Percentiles rank a stretch among this genome's conserved stretches.
phyloP scores from a whole-genome alignment of 2,329 filamentous ascomycete species.

The Diaporthe aspalathi region DNA sequence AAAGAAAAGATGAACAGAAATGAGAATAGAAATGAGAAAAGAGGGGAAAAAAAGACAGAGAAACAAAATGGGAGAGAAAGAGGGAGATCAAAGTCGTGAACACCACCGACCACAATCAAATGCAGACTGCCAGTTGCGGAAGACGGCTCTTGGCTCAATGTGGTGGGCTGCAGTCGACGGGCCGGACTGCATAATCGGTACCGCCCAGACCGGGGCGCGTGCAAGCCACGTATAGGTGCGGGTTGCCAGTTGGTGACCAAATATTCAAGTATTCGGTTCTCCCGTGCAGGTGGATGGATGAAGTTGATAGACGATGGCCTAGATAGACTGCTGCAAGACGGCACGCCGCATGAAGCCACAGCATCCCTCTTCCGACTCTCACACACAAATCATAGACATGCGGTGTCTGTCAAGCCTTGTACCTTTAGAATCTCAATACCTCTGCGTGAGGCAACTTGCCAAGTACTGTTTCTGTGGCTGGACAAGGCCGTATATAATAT shows the following conservation, averaged over 20 bases:
- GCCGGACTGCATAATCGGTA: not conserved
- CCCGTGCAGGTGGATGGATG: conserved; percentile 7
- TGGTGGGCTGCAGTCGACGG: not conserved
- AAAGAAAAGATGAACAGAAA: too few species aligned
- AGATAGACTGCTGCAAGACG: conserved; percentile 23
- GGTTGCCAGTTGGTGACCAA: not conserved
- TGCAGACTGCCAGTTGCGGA: not conserved
- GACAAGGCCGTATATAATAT: not conserved
- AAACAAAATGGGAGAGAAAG: too few species aligned
- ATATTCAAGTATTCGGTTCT: not conserved
- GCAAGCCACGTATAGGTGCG: not conserved
- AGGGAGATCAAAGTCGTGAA: too few species aligned
- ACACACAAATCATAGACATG: not conserved
- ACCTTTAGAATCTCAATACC: too few species aligned
- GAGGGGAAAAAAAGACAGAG: too few species aligned
- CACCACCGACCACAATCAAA: too few species aligned
- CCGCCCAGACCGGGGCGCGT: not conserved
- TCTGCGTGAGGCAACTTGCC: not conserved
- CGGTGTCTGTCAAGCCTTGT: too few species aligned
- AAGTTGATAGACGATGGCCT: not conserved
- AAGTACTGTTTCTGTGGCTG: not conserved
- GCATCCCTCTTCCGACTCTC: not conserved
- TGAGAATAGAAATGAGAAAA: too few species aligned
- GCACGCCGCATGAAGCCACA: conserved; percentile 22
- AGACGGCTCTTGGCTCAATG: not conserved